A percentile compares a stretch with the other conserved stretches of the same genome.
Evolutionary conservation across 257 asterid genomes (phyloP).

Genomic region (Solanum gandarillasii): DNA sequence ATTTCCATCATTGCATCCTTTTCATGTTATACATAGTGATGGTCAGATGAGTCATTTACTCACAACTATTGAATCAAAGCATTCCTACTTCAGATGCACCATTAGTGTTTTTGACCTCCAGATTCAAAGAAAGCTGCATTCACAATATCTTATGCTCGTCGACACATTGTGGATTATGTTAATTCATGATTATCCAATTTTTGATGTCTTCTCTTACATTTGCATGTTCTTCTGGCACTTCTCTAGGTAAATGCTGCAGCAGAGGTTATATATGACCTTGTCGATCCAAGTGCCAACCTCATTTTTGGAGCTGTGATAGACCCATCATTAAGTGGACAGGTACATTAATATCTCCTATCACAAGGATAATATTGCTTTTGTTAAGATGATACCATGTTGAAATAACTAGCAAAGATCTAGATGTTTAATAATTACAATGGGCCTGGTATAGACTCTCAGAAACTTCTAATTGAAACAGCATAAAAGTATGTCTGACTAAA

Average conservation of each 20-base stretch:
- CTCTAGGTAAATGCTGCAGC: conserved; percentile 88
- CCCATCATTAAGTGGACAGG: conserved; percentile 88
- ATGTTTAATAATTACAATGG: neutral
- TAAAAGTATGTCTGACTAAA: neutral
- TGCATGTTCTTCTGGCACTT: neutral
- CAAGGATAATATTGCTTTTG: neutral
- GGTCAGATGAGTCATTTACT: neutral
- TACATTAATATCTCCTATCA: conserved; percentile 5
- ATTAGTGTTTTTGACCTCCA: neutral
- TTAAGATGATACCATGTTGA: neutral
- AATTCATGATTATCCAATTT: neutral
- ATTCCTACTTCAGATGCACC: neutral
- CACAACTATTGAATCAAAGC: neutral
- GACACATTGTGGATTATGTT: neutral
- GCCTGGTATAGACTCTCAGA: neutral
- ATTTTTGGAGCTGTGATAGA: conserved; percentile 93
- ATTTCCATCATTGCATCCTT: neutral
- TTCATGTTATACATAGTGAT: neutral
- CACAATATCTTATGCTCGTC: neutral
- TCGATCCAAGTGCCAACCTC: conserved; percentile 94
- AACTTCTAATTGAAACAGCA: neutral
- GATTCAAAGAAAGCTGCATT: neutral
- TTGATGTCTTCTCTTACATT: neutral
- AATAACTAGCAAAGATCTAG: neutral
- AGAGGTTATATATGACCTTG: conserved; percentile 90